Percentiles rank a stretch among this genome's conserved stretches.
phyloP scores from a whole-genome alignment of 129 eudicot genomes.

The Lactuca saligna region DNA sequence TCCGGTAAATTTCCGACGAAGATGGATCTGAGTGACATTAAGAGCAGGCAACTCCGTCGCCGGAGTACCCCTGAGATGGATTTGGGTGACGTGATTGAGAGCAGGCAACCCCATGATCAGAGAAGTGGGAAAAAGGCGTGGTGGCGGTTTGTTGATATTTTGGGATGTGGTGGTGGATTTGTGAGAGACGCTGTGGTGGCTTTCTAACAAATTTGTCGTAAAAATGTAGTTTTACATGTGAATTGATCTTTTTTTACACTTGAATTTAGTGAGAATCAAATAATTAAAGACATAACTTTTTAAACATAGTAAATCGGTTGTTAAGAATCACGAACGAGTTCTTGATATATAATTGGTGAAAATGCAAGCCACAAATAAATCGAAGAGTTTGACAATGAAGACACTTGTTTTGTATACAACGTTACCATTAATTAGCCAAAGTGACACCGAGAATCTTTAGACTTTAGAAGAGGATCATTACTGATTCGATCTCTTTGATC shows the following conservation, averaged over 20 bases:
- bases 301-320: not conserved
- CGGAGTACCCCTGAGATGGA: constrained; percentile 29
- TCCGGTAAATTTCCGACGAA: constrained; percentile 33
- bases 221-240: not conserved
- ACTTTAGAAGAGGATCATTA: too few species aligned
- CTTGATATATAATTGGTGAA: too few species aligned
- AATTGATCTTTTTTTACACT: not conserved
- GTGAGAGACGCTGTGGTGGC: constrained; percentile 16
- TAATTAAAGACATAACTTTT: too few species aligned
- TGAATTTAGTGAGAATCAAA: not conserved
- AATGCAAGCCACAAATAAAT: too few species aligned
- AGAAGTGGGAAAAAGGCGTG: constrained; percentile 19
- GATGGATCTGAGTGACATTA: constrained; percentile 50
- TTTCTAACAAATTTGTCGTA: not conserved
- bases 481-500: too few species aligned
- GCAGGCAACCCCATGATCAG: constrained; percentile 35
- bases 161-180: constrained; percentile 50
- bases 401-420: too few species aligned
- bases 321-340: not conserved
- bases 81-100: constrained; percentile 40
- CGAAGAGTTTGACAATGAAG: too few species aligned
- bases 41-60: constrained; percentile 39
- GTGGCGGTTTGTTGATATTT: constrained; percentile 47
- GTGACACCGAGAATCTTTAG: too few species aligned
- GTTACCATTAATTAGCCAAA: too few species aligned